Base-by-base conservation (phyloP, 1,139 yeast genomes). In the Candida tetrigidarum region DNA sequence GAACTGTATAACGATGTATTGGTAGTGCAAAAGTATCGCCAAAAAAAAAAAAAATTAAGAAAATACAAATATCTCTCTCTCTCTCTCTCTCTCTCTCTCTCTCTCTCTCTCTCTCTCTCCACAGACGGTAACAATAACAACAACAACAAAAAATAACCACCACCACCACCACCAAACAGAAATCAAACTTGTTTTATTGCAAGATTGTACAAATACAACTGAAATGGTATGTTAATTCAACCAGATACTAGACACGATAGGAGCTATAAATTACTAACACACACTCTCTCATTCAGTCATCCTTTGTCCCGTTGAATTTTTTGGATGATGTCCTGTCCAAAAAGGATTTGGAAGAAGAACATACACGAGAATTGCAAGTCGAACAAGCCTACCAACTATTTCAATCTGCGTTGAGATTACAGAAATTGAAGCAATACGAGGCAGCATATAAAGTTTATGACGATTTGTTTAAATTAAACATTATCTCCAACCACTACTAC, bases 301-400 rank as follows among this genome's bases (percentile, higher is more conserved):
- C 84, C 7, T 93, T 93, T 62, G 77, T 83, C 22, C 96, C 98
- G 3, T 74, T 92, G 39, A 93, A 93, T 59, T 66, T 85, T 41
- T 78, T 80, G 39, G 92, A 85, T 48, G 96, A 89, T 57, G 87
- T 85, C 39, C 66, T 78, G 9, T 64, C 74, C 35, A 71, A 72
- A 49, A 71, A 71, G 50, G 80, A 76, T 43, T 69, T 79, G 39
- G 96, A 88, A 51, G 97, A 91, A 53, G 93, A 90, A 53, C 96
- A 91, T 57, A 86, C 97, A 1, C 69, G 96, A 45, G 99, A 93
- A 57, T 85, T 80, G 30, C 82, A 90, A 71, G 83, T 93, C 14
- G 99, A 95, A 63, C 88, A 86, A 58, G 96, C 96, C 3, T 85
- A 86, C 62, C 81, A 82, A 54, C 66, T 83, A 12, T 90, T 86